Conservation (phyloP, 2,329 filamentous ascomycete species). For the Exutisphaerella laricina region DNA sequence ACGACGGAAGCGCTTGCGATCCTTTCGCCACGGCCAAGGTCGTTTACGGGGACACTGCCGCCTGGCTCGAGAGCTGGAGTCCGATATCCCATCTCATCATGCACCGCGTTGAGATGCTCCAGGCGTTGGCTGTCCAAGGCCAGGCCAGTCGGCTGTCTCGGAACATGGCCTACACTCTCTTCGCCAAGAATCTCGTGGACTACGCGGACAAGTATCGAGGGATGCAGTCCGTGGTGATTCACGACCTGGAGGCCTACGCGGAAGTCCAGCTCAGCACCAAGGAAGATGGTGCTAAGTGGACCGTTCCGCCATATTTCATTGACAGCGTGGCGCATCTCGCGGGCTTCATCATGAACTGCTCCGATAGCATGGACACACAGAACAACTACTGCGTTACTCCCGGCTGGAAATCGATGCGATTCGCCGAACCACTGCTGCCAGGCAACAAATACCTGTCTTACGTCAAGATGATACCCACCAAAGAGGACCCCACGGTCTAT, state of each 20-base stretch:
- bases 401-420: too few relatives aligned
- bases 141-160: constrained; percentile 67
- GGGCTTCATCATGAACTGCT: constrained; percentile 57
- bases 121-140: constrained; percentile 58
- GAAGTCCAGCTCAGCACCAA: constrained; percentile 51
- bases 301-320: constrained; percentile 55
- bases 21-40: too few relatives aligned
- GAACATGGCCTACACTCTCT: constrained; percentile 72
- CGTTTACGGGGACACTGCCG: constrained; percentile 54
- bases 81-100: constrained; percentile 57
- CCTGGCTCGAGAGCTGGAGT: constrained; percentile 61
- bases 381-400: constrained; percentile 51
- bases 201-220: constrained; percentile 54
- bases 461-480: too few relatives aligned
- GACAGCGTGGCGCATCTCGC: constrained; percentile 54
- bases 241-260: constrained; percentile 52
- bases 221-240: constrained; percentile 55
- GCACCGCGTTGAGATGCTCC: constrained; percentile 58
- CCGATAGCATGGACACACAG: constrained; percentile 53
- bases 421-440: too few relatives aligned
- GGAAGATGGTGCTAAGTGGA: constrained; percentile 50
- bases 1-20: constrained; percentile 59
- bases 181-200: constrained; percentile 50
- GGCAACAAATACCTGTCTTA: too few relatives aligned
- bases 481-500: too few relatives aligned